Base-by-base conservation (phyloP, 208 protist species). In the Acanthamoeba triangularis region DNA sequence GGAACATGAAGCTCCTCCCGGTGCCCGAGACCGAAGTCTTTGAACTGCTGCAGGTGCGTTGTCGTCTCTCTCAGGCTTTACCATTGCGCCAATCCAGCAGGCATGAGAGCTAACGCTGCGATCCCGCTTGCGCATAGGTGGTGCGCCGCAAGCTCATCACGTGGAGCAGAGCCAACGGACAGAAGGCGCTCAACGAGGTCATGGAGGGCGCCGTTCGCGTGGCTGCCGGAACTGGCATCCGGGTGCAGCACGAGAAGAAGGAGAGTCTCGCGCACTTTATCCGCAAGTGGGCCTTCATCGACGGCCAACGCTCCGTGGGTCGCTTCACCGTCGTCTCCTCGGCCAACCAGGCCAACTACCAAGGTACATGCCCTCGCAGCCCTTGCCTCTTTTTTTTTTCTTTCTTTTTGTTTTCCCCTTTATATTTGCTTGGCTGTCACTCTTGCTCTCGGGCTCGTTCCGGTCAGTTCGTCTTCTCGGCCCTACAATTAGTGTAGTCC, bases 21-120 rank as follows among this genome's bases (percentile, higher is more conserved):
- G 80, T 98, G 3, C 97, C 97, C 23, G 97, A 98, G 47, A 85
- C 78, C 25, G 96, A 97, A 33, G 25, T 98, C 35, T 97, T 95
- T 72, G 97, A 98, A 37, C 61, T 97, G 28, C 56, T 98, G 54
- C 93, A 96, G 87, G 91, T 67, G 23, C 18, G 61, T 23, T 80
- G 7, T 44, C 41, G 18, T 28, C 28, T 84, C 44, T 20, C 78
- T 23, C 35, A n/a, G n/a, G 20, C 44, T 13, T 84, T 37, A 30
- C 37, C 11, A 30, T 35, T 87, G 47, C 14, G n/a, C 30, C 76
- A 11, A 20, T 16, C 6, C n/a, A n/a, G 14, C 47, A 49, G 11
- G 23, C 28, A 20, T 47, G 78, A 13, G 14, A 30, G 14, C 28
- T 37, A 28, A n/a, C 11, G 20, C 37, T 56, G 18, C 33, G 3